Evolutionary conservation across 2,329 filamentous ascomycete genomes (phyloP).

Genomic region (Aspergillus felis): DNA sequence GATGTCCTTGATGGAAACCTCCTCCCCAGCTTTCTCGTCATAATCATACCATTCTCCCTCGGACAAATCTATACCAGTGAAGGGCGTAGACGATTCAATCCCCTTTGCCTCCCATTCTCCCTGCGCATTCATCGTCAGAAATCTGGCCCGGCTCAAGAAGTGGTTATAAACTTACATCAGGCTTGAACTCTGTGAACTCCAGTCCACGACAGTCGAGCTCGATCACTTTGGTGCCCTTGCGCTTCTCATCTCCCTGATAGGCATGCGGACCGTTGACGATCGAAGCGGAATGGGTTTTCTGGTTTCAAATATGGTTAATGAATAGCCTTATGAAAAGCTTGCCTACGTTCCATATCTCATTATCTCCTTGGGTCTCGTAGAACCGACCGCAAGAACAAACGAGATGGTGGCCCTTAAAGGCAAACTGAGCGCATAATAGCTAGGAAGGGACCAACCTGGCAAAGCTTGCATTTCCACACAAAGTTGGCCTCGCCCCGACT

Average conservation of each 20-base stretch:
- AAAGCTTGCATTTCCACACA: constrained; percentile 99
- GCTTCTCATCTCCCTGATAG: constrained; percentile 53
- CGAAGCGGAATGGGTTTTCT: constrained; percentile 62
- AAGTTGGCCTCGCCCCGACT: constrained; percentile 97
- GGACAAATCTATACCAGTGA: constrained; percentile 72
- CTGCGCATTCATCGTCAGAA: constrained; percentile 41
- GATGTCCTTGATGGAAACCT: constrained; percentile 87
- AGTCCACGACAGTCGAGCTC: constrained; percentile 92
- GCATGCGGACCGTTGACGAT: constrained; percentile 70
- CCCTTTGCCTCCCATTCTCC: constrained; percentile 89
- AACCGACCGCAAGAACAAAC: neutral
- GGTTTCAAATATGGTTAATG: neutral
- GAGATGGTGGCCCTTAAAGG: neutral
- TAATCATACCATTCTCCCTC: constrained; percentile 99
- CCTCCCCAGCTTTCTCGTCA: constrained; percentile 86
- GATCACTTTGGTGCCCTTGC: constrained; percentile 74
- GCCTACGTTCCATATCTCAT: neutral
- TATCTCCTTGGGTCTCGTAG: neutral
- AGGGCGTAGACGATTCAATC: constrained; percentile 73
- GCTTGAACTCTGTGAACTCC: constrained; percentile 85
- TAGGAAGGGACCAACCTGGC: constrained; percentile 62
- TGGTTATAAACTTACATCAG: constrained; percentile 61
- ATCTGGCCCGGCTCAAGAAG: neutral
- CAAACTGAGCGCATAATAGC: neutral
- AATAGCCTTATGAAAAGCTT: neutral